Base-by-base conservation (phyloP, 2,329 filamentous ascomycete species). In the Calonectria fujianensis region DNA sequence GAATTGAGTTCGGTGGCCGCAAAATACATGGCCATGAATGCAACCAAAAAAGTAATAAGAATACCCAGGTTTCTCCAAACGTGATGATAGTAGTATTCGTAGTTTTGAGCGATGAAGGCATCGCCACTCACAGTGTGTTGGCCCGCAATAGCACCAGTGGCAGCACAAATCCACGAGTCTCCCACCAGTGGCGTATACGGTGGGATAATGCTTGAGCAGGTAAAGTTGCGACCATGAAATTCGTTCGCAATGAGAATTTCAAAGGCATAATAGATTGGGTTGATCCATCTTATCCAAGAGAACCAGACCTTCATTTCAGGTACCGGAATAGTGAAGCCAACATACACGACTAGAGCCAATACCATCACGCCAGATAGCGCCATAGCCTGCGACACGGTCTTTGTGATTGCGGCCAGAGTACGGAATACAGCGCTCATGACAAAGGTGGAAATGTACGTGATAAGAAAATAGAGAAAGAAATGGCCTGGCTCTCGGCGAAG, bases 401-500 rank as follows among this genome's bases (percentile, higher is more conserved):
- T 89, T 1, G 94, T 95, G 1, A 93, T 84, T 0, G 94, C 91
- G 0, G 92, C 94, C 80, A 96, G 91, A 0, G 92, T 94, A 32
- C 94, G 89, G 87, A 96, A 96, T 51, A 95, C 87, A 84, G 93
- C 94, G 48, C 90, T 93, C 93, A 96, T 96, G 77, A 92, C 89
- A 77, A 96, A 88, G 0, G 92, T 95, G 1, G 90, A 88, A 20
- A 92, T 84, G 82, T 94, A 94, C 0, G 91, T 92, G 77, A 96
- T 89, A 24, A 97, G 85, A 75, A 94, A 89, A 86, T 93, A 97
- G 76, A 95, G 88, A 85, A 97, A 97, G 87, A 96, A 97, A 1
- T 91, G 86, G 0, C 89, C 91, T 0, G 94, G 87, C 66, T 91
- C 90, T 35, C 93, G 89, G 1, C 87, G 83, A 3, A 92, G 84